Evolutionary conservation across 768 basidiomycete species (phyloP), one percentile per base, ranked within the genome.

Genomic region (Xerocomus brunneocitrinus): DNA sequence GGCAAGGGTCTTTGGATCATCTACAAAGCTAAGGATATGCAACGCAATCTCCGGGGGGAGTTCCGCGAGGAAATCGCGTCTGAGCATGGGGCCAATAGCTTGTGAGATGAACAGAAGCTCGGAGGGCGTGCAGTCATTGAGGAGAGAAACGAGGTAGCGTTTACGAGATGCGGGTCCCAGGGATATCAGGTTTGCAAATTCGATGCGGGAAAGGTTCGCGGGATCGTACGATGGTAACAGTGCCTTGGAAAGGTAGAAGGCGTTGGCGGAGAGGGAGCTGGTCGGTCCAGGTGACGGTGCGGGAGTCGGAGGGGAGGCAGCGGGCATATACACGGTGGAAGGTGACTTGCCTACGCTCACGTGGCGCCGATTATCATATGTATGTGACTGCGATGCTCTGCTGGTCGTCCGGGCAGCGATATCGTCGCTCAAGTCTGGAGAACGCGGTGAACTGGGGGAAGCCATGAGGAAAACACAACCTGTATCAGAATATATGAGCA

Each of bases 21-120:
- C 83, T 40, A 95, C 75, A 67, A 84, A 94, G 52, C 77, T 69
- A 34, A 97, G 76, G 50, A 94, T 79, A 61, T 91, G 80, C 22
- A 93, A 67, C 0, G 83, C 79, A 13, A 97, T 74, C 69, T 97
- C 93, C 14, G 78, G 69, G 5, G 84, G 84, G 16, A 86, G 69
- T 36, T 83, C 80, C 9, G 71, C 63, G 41, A 75, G 69, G 55
- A 83, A 82, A 58, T 87, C 84, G 0, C 81, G 79, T 58, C 81
- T 81, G 57, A 89, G 79, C 39, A 84, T 76, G 1, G 82, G 82
- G 0, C 81, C 72, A 60, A 88, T 79, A n/a, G 76, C 78, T 5
- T 79, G 75, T 0, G 84, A 85, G 58, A 89, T 74, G 71, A 80
- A 86, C 8, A 81, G 70, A n/a, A 87, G 76, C 58, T 89, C 86